Evolutionary conservation across 441 rosid genomes (phyloP).

Genomic region (Pelargonium cotyledonis): DNA sequence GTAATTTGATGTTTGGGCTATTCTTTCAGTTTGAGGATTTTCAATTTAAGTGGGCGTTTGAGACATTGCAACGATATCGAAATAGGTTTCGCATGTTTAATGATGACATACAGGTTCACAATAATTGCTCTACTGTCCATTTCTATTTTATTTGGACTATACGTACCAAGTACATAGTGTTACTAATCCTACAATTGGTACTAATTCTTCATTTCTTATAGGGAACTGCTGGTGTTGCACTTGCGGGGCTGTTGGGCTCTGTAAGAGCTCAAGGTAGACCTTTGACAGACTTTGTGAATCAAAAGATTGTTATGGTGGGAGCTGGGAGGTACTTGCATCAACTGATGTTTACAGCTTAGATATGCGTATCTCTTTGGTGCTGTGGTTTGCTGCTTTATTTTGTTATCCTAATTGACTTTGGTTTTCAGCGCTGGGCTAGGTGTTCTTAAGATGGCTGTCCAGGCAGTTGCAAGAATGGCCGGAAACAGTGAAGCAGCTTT

Average conservation of each 20-base stretch:
- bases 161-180: constrained; percentile 13
- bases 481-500: constrained; percentile 48
- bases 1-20: constrained; percentile 23
- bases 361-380: constrained; percentile 10
- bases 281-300: constrained; percentile 70
- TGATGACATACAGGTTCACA: constrained; percentile 86
- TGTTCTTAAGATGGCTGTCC: constrained; percentile 65
- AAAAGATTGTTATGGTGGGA: constrained; percentile 96
- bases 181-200: constrained; percentile 7
- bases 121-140: constrained; percentile 15
- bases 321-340: constrained; percentile 78
- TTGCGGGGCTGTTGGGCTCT: constrained; percentile 92
- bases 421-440: constrained; percentile 91
- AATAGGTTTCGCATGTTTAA: constrained; percentile 92
- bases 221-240: constrained; percentile 99
- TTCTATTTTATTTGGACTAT: constrained; percentile 18
- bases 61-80: constrained; percentile 82
- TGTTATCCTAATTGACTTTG: constrained; percentile 19
- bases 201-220: constrained; percentile 27
- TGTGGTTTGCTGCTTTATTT: constrained; percentile 11
- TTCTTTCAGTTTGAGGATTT: constrained; percentile 83
- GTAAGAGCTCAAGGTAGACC: constrained; percentile 93
- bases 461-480: constrained; percentile 73
- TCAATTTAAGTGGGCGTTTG: constrained; percentile 98
- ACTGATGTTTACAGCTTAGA: background rate